phyloP scores from a whole-genome alignment of 352 stramenopile species.

The Poterioochromonas sp. region DNA sequence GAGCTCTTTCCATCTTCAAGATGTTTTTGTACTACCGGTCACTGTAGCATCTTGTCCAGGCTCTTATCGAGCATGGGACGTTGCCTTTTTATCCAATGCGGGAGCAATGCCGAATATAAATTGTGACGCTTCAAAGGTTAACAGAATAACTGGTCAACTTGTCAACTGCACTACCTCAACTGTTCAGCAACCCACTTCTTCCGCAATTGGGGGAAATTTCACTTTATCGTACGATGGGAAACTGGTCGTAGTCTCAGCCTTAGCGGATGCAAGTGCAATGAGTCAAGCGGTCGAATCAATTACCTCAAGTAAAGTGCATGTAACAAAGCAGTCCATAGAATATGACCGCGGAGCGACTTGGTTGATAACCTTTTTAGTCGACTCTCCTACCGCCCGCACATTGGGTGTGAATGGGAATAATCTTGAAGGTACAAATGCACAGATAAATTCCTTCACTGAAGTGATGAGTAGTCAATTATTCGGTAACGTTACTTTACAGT shows the following conservation, averaged over 20 bases:
- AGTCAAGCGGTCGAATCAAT: not conserved
- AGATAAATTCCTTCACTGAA: not conserved
- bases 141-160: not conserved
- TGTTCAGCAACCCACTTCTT: not conserved
- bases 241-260: no score
- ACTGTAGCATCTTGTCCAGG: not conserved
- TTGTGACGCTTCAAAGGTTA: slow-evolving; percentile 1
- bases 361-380: slow-evolving; percentile 29
- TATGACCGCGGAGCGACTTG: not conserved
- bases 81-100: slow-evolving; percentile 19
- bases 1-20: not conserved
- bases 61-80: slow-evolving; percentile 29
- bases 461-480: not conserved
- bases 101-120: not conserved
- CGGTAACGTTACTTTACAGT: not conserved
- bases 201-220: not conserved
- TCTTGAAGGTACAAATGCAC: not conserved
- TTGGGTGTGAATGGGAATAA: not conserved
- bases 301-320: not conserved
- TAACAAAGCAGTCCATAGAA: no score
- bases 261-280: no score
- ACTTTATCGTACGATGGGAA: not conserved
- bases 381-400: not conserved
- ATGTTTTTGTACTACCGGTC: slow-evolving; percentile 5
- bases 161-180: not conserved